Evolutionary conservation across 2,329 filamentous ascomycete genomes (phyloP).

Genomic region (Neopestalotiopsis sp.): DNA sequence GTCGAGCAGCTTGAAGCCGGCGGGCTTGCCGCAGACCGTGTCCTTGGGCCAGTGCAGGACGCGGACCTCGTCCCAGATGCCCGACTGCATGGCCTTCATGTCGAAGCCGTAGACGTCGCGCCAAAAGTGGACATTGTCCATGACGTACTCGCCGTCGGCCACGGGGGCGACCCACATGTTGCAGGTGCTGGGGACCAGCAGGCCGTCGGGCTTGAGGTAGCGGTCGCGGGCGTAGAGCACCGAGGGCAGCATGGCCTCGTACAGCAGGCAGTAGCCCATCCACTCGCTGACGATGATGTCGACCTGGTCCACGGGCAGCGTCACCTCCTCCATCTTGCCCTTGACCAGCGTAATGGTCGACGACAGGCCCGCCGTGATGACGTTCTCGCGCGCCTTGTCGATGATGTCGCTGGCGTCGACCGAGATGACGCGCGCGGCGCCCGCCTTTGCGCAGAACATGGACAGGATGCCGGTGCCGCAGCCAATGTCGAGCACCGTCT

Average conservation of each 20-base stretch:
- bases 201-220: constrained; percentile 79
- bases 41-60: constrained; percentile 72
- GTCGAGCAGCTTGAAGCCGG: constrained; percentile 76
- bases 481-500: constrained; percentile 88
- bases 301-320: constrained; percentile 77
- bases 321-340: constrained; percentile 88
- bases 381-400: constrained; percentile 81
- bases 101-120: constrained; percentile 92
- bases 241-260: constrained; percentile 95
- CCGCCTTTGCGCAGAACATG: constrained; percentile 93
- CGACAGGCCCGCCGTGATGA: constrained; percentile 79
- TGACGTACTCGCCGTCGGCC: constrained; percentile 76
- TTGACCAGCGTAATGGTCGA: constrained; percentile 78
- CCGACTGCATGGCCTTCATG: constrained; percentile 87
- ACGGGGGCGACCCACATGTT: constrained; percentile 84
- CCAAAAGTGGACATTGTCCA: constrained; percentile 85
- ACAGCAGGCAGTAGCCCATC: constrained; percentile 96
- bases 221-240: constrained; percentile 87
- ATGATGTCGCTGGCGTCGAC: constrained; percentile 95
- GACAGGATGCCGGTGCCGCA: constrained; percentile 88
- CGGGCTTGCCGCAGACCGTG: constrained; percentile 63
- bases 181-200: constrained; percentile 87
- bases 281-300: constrained; percentile 97
- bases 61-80: constrained; percentile 82
- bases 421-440: constrained; percentile 84